A percentile compares a stretch with the other conserved stretches of the same genome.
These are phyloP conservation scores for Silene vulgaris DNA, from an alignment of 179 eudicot species.

Conservation along the genomic window DNA sequence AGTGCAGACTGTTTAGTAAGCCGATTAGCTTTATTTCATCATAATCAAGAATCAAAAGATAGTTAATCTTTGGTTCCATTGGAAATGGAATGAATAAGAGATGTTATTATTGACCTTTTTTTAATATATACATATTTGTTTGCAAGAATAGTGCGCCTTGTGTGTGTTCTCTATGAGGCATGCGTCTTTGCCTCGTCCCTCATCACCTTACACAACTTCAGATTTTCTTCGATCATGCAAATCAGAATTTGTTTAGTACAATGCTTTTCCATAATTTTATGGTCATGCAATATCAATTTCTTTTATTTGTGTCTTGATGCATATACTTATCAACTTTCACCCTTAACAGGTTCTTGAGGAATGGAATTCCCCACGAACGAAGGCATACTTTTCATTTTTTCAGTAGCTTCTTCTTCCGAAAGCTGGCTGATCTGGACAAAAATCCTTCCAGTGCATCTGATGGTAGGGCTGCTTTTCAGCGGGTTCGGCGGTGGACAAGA, in stretches of 20 bases:
- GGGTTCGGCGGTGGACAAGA: slow-evolving; percentile 99
- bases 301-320: slow-evolving; percentile 5
- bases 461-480: slow-evolving; percentile 84
- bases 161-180: too few species aligned
- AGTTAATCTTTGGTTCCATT: not conserved
- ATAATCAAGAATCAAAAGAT: not conserved
- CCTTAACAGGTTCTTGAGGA: slow-evolving; percentile 62
- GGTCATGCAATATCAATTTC: not conserved
- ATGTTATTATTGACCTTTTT: too few species aligned
- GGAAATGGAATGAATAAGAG: too few species aligned
- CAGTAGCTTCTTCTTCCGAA: slow-evolving; percentile 89
- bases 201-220: not conserved
- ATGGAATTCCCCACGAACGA: slow-evolving; percentile 45
- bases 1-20: not conserved
- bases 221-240: not conserved
- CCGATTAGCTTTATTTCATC: not conserved
- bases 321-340: slow-evolving; percentile 1
- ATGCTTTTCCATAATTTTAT: not conserved
- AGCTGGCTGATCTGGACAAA: slow-evolving; percentile 90
- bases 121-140: too few species aligned
- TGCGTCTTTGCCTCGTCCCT: not conserved
- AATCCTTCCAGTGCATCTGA: slow-evolving; percentile 64
- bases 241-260: not conserved
- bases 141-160: too few species aligned
- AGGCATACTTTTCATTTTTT: slow-evolving; percentile 70